Evolutionary conservation across 2,329 filamentous ascomycete species (phyloP).

Genomic region (Zymoseptoria ardabiliae): DNA sequence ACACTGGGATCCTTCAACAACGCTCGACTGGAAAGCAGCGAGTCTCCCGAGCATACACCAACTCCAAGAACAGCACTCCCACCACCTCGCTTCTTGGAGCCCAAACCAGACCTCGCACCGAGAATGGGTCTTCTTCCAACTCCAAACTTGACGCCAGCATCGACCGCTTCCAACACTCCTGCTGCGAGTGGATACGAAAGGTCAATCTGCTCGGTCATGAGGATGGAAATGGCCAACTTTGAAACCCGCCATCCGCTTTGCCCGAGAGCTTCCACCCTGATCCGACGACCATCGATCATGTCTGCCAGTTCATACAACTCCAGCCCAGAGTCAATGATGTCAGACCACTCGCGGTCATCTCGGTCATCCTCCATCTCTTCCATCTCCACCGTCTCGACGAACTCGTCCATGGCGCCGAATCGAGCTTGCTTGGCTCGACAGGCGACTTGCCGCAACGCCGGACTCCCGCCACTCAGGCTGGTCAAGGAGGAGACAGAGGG

Average conservation of each 20-base stretch:
- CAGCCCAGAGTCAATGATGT: constrained; percentile 57
- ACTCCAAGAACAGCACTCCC: constrained; percentile 31
- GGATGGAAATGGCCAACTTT: constrained; percentile 47
- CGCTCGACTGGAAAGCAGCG: constrained; percentile 14
- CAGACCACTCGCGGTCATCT: constrained; percentile 50
- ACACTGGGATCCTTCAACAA: constrained; percentile 11
- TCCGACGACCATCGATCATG: constrained; percentile 42
- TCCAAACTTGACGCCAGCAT: constrained; percentile 54
- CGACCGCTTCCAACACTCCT: constrained; percentile 50
- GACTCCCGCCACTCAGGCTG: constrained; percentile 30
- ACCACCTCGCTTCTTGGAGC: constrained; percentile 44
- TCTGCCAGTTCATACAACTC: constrained; percentile 47
- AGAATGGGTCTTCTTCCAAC: constrained; percentile 53
- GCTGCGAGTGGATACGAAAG: constrained; percentile 51
- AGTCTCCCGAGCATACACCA: constrained; percentile 38
- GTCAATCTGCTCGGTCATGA: constrained; percentile 54
- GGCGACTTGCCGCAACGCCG: constrained; percentile 46
- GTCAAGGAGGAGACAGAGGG: constrained; percentile 21
- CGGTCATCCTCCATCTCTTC: constrained; percentile 50
- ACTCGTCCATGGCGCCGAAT: constrained; percentile 42
- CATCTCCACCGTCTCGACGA: constrained; percentile 39
- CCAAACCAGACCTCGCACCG: constrained; percentile 42
- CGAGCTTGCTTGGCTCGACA: constrained; percentile 43
- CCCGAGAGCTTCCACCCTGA: constrained; percentile 14
- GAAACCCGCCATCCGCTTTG: constrained; percentile 34